Evolutionary conservation across 441 rosid genomes (phyloP), one percentile per base, ranked within the genome.

Genomic region (Metrosideros polymorpha): DNA sequence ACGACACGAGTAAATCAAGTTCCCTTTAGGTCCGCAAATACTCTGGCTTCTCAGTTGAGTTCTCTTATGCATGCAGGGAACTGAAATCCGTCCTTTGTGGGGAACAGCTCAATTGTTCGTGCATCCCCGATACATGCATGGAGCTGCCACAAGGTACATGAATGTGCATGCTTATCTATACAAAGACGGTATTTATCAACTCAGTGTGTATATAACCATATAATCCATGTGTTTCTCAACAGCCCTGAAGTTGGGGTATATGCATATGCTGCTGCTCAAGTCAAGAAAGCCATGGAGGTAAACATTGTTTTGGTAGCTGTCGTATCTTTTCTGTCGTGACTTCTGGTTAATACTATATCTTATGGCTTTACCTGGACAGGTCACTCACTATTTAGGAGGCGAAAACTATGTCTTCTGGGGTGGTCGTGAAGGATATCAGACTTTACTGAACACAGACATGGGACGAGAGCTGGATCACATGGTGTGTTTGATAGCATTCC

Each of bases 381-480:
- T 94, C 83, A 98, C 99, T 42, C 98, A 95, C 91, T 94, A 94
- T 91, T 91, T 98, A 32, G 99, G 99, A 29, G 99, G 99, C 88
- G 99, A 96, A 93, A 98, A 98, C 88, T 96, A 95, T 82, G 98
- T 98, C 61, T 98, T 98, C 88, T 96, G 99, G 99, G 99, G 99
- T 82, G 99, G 99, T 71, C 99, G 99, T 83, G 99, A 98, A 91
- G 99, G 99, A 85, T 98, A 98, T 87, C 99, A 98, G 86, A 86
- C 95, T 66, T 98, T 98, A 54, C 91, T 98, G 92, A 96, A 98
- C 92, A 96, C 99, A 49, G 98, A 98, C 90, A 96, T 98, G 99
- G 98, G 89, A 91, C 94, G 95, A 89, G 99, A 98, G 92, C 97
- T 98, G 77, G 92, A 94, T 89, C 98, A 98, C 91, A 27, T 96